Conservation (phyloP, 179 eudicot species). For the Vitellaria paradoxa region DNA sequence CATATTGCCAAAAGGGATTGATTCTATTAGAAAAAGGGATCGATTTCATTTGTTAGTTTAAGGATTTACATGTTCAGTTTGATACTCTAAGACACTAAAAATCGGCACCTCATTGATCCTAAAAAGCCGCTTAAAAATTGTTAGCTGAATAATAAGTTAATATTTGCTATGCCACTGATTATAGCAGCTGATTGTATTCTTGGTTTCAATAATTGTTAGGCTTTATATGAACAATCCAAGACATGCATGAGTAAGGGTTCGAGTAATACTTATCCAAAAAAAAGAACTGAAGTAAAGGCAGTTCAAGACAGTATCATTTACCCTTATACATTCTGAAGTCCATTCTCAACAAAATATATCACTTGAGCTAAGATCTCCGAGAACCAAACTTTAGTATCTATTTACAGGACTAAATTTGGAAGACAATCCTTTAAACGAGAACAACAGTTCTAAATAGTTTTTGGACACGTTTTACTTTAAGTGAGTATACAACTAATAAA, state of each 20-base stretch:
- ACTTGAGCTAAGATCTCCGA: not conserved
- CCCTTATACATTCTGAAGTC: not conserved
- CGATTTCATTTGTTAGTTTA: too few relatives aligned
- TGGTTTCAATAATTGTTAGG: not conserved
- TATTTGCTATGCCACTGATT: too few relatives aligned
- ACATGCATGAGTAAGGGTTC: too few relatives aligned
- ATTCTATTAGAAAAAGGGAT: too few relatives aligned
- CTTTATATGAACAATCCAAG: too few relatives aligned
- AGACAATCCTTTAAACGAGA: not conserved
- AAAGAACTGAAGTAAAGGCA: not conserved
- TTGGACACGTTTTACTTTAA: not conserved
- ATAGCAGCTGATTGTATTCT: too few relatives aligned
- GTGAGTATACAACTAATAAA: not conserved
- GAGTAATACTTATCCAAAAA: too few relatives aligned
- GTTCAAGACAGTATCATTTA: not conserved
- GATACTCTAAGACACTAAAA: not conserved
- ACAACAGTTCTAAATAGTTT: not conserved
- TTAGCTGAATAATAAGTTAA: too few relatives aligned
- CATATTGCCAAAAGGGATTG: too few relatives aligned
- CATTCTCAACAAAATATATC: not conserved
- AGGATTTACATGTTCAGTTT: too few relatives aligned
- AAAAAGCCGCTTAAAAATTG: not conserved
- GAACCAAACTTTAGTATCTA: not conserved
- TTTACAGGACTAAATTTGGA: not conserved
- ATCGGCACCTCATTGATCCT: not conserved